Base-by-base conservation (phyloP, 1,139 yeast species). In the Debaryomyces coudertii region DNA sequence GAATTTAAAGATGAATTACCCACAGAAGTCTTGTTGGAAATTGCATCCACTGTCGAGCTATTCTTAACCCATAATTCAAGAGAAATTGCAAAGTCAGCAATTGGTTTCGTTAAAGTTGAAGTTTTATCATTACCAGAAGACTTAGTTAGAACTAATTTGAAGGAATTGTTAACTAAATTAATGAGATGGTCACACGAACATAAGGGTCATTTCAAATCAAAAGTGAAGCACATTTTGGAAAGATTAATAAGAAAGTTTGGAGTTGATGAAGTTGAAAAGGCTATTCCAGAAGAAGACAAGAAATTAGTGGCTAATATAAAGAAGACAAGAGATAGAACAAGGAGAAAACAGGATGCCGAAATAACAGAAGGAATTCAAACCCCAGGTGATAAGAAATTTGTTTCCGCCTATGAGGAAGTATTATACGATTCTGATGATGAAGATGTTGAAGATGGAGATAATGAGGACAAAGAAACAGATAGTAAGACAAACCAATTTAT, bases 111-210 rank as follows among this genome's bases (percentile, higher is more conserved):
- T 48, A 93, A 93, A 66, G 95, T 93, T 43, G 90, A 95, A 54
- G 87, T 90, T 22, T 77, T 92, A 52, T 81, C 92, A 12, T 77
- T 93, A 48, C 97, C 98, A 6, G 87, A 82, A 53, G 96, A 87
- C 22, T 64, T 85, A 56, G 84, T 93, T 44, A 80, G 79, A 58
- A 78, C 83, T 7, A 83, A 86, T 55, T 78, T 95, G 58, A 73
- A 77, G 39, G 84, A 79, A 20, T 70, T 93, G 46, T 73, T 93
- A 47, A 73, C 79, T 33, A 85, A 88, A 57, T 76, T 93, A 57
- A 76, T 93, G 80, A 83, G 83, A 54, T 92, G 98, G 95, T 89
- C 97, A 36, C 95, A 90, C 64, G 98, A 90, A 64, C 97, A 92
- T 68, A 89, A 89, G 60, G 95, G 95, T 35, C 97, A 90, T 61